phyloP scores from a whole-genome alignment of 2,329 filamentous ascomycete genomes.

The Ambrosiella beaveri region DNA sequence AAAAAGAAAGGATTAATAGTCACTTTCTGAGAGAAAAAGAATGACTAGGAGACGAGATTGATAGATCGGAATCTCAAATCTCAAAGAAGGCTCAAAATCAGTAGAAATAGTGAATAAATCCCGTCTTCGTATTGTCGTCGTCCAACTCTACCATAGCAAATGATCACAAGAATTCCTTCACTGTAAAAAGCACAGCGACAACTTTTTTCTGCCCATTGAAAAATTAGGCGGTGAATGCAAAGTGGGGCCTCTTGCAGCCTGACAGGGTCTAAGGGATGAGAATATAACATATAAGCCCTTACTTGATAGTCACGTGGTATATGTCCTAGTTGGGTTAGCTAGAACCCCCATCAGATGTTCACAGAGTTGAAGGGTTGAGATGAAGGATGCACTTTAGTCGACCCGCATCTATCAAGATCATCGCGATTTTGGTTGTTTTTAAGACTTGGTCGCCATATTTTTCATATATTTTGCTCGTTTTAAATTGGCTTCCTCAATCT shows the following conservation, averaged over 20 bases:
- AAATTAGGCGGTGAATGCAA: conserved; percentile 7
- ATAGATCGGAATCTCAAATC: too few species aligned
- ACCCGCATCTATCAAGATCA: background rate
- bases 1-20: too few species aligned
- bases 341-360: background rate
- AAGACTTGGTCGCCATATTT: background rate
- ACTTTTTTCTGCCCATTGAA: conserved; percentile 13
- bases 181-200: conserved; percentile 2
- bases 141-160: too few species aligned
- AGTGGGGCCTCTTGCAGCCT: conserved; percentile 5
- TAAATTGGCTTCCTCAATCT: too few species aligned
- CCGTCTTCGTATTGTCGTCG: too few species aligned
- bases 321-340: background rate
- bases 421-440: background rate
- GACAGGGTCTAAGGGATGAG: background rate
- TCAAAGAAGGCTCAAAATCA: too few species aligned
- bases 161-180: background rate
- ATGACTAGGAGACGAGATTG: too few species aligned
- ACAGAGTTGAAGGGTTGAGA: too few species aligned
- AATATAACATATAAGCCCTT: background rate
- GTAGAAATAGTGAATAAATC: too few species aligned
- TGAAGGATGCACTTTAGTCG: too few species aligned
- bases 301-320: background rate
- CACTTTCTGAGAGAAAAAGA: too few species aligned
- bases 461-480: too few species aligned